Evolutionary conservation across 306 rosid genomes (phyloP), one percentile per base, ranked within the genome.

Genomic region (Geum urbanum): DNA sequence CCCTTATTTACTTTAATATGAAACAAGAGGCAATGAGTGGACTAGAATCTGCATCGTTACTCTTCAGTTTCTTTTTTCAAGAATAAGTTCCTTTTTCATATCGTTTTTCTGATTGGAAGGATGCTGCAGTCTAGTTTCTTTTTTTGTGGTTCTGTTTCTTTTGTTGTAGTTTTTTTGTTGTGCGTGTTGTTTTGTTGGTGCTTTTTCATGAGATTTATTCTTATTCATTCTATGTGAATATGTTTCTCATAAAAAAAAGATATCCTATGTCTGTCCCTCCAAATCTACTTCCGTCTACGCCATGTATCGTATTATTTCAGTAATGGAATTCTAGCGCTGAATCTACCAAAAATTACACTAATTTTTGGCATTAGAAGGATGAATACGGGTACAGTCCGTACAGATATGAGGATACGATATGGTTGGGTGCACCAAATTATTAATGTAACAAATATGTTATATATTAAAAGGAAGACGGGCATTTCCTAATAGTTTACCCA

Each of bases 1-100:
- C 37, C 53, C 18, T 16, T 27, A 74, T 43, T 41, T 43, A 14
- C 69, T 62, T 65, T 50, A 71, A 8, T 16, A 67, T 61, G 20
- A 44, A 48, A 44, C 20, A 16, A 24, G 35, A 7, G n/a, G 47
- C 71, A 16, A 37, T 14, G 27, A 43, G 11, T 63, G 53, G 53
- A 63, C 10, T 43, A 43, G 10, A 43, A 37, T 32, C 14, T 4
- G n/a, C 62, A 24, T 56, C n/a, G 5, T 47, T 32, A 6, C 0
- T 27, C 43, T 56, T 56, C 40, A 5, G 11, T 56, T 57, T 57
- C 4, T 57, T 10, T 0, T 52, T 8, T 27, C 5, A 16, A 4
- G n/a, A 4, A 55, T 24, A 4, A 8, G 8, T 5, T 1, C 39
- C 24, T 22, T 55, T 55, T 22, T 22, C 61, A 22, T 10, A 14